Evolutionary conservation across 129 eudicot species (phyloP), one percentile per base, ranked within the genome.

Genomic region (Arctium lappa): DNA sequence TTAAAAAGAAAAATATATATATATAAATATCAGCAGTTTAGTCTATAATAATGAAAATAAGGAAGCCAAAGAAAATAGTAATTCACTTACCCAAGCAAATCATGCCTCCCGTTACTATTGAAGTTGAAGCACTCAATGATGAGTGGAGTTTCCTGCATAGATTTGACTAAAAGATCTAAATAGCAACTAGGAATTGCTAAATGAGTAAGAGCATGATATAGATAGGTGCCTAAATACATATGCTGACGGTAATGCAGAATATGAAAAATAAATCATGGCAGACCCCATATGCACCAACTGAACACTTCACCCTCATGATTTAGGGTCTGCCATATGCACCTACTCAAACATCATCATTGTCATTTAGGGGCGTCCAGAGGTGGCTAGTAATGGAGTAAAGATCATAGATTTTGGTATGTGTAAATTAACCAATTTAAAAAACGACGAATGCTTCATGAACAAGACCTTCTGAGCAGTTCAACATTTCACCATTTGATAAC

Each of bases 41-140:
- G 30, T 27, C 11, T 5, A 34, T 62, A 74, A 79, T 60, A 83
- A 34, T 48, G 22, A 31, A 40, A 22, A 48, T 22, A 22, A 15
- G 71, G 37, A 73, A 81, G 80, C 82, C n/a, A 30, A 72, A 44
- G 32, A 79, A 77, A 73, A 74, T 31, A 80, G 33, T 37, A 12
- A 63, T 18, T 44, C 72, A 42, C 89, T 86, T 88, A 96, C 99
- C 99, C 99, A 81, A 96, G 81, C 78, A 91, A 84, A 76, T 89
- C 98, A 88, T 96, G 99, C 81, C 93, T 93, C 65, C 99, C 99
- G 39, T 93, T 96, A 88, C 92, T 81, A 85, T 96, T 96, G 86
- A 93, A 96, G 89, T 93, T 85, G 77, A 86, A 96, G 81, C 99
- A 96, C 91, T 96, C 98, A 4, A 96, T 90, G 80, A 86, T 56